Evolutionary conservation across 768 basidiomycete species (phyloP), one percentile per base, ranked within the genome.

Genomic region (Trametes cingulata): DNA sequence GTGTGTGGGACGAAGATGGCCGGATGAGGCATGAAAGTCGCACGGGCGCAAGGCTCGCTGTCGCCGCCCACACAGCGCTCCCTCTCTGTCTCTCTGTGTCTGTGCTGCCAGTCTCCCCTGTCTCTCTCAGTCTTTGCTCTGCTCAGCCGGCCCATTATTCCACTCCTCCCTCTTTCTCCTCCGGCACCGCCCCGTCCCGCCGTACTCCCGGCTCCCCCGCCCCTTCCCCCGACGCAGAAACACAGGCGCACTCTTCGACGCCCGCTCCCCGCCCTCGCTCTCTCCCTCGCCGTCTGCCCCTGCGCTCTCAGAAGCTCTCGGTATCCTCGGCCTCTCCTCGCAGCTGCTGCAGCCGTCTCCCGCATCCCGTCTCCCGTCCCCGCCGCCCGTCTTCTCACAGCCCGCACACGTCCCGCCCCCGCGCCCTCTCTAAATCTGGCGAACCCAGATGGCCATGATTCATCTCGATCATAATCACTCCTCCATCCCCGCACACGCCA

Each of bases 381-480:
- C 54, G 20, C 36, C 49, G 15, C 60, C 29, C 27, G 4, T 33
- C 33, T 41, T 41, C 22, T 36, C 37, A 24, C 40, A 36, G 45
- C 54, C 19, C 29, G 55, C 43, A 46, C 50, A 24, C 29, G 56
- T 20, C 53, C 39, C 39, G n/a, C n/a, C n/a, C n/a, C n/a, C n/a
- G n/a, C 36, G 6, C 43, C 51, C 46, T 40, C 62, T 61, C 67
- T 64, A 64, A 60, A 60, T 65, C 64, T 58, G 68, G 66, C 61
- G 39, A 56, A 56, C 48, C 49, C 57, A 52, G 65, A 55, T 51
- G 50, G 52, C 65, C 61, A 74, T 74, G 73, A 69, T 74, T 60
- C 73, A 74, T 69, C 66, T 74, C 63, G 70, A 74, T 71, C 73
- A 68, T 40, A 68, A 68, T 64, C 69, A 72, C 63, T 52, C 63